Evolutionary conservation across 73 alveolate genomes (phyloP).

Genomic region (Stentor roeselii): DNA sequence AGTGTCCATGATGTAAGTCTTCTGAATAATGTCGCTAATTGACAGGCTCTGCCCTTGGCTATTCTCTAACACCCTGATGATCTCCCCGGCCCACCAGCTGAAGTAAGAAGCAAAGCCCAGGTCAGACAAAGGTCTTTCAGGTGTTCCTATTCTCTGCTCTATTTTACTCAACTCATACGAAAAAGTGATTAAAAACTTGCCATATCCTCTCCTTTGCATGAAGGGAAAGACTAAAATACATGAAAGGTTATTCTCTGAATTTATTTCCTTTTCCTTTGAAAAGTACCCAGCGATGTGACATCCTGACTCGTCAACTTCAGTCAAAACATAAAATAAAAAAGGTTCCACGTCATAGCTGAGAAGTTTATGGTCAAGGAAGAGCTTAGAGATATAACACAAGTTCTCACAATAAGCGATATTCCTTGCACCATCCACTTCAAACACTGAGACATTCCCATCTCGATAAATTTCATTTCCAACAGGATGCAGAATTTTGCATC

Average conservation of each 20-base stretch:
- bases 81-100: conserved; percentile 54
- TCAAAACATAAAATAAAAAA: conserved; percentile 78
- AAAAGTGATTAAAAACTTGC: conserved; percentile 82
- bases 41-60: conserved; percentile 35
- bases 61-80: conserved; percentile 39
- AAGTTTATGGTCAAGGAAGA: conserved; percentile 88
- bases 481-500: conserved; percentile 42
- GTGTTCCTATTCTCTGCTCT: conserved; percentile 81
- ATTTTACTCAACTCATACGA: conserved; percentile 71
- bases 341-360: conserved; percentile 82
- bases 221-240: conserved; percentile 71
- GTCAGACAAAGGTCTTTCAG: conserved; percentile 92
- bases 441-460: conserved; percentile 71
- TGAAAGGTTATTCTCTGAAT: conserved; percentile 31
- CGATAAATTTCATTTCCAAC: conserved; percentile 68
- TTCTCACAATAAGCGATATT: conserved; percentile 82
- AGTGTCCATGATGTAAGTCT: conserved; percentile 31
- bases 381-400: conserved; percentile 84
- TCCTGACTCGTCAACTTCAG: conserved; percentile 79
- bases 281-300: conserved; percentile 82
- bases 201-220: conserved; percentile 90
- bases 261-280: conserved; percentile 48
- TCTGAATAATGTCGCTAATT: conserved; percentile 40
- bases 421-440: conserved; percentile 80
- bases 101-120: conserved; percentile 74